Conservation (phyloP, 176 grass and related monocot species). For the Phoenix roebelenii region DNA sequence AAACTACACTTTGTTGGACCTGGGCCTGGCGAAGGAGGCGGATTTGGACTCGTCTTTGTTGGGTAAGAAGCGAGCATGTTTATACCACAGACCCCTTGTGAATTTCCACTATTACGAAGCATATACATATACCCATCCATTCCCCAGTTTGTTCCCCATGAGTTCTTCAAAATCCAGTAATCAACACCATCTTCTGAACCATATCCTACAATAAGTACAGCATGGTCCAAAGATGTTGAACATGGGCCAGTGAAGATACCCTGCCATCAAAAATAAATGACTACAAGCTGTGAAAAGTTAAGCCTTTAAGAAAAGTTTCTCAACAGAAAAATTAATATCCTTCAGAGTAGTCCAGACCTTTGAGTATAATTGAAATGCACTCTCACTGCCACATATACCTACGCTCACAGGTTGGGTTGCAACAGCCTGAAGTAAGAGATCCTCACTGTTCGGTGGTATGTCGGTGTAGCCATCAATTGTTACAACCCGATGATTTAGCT, state of each 20-base stretch:
- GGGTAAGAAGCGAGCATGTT: slow-evolving; percentile 88
- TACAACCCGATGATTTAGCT: slow-evolving; percentile 75
- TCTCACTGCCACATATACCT: slow-evolving; percentile 87
- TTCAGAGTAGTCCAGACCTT: slow-evolving; percentile 35
- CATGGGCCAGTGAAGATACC: slow-evolving; percentile 94
- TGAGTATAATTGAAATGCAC: slow-evolving; percentile 80
- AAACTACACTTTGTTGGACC: slow-evolving; percentile 75
- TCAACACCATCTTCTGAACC: slow-evolving; percentile 68
- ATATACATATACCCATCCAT: slow-evolving; percentile 85
- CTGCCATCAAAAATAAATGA: slow-evolving; percentile 31
- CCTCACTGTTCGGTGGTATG: slow-evolving; percentile 58
- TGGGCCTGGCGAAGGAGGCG: slow-evolving; percentile 71
- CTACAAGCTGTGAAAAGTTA: not conserved
- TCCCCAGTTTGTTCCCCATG: slow-evolving; percentile 86
- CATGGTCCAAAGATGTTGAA: slow-evolving; percentile 83
- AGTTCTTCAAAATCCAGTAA: slow-evolving; percentile 97
- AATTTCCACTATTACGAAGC: slow-evolving; percentile 46
- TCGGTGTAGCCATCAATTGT: slow-evolving; percentile 82
- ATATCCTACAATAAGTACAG: slow-evolving; percentile 91
- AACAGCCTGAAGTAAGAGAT: slow-evolving; percentile 73
- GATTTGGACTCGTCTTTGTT: slow-evolving; percentile 66
- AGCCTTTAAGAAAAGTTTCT: not conserved
- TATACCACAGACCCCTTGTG: slow-evolving; percentile 66
- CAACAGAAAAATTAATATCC: not conserved
- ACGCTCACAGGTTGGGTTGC: slow-evolving; percentile 83